These are phyloP conservation scores for Lipomyces kockii DNA, from an alignment of 805 yeast genomes.

Conservation along the genomic window DNA sequence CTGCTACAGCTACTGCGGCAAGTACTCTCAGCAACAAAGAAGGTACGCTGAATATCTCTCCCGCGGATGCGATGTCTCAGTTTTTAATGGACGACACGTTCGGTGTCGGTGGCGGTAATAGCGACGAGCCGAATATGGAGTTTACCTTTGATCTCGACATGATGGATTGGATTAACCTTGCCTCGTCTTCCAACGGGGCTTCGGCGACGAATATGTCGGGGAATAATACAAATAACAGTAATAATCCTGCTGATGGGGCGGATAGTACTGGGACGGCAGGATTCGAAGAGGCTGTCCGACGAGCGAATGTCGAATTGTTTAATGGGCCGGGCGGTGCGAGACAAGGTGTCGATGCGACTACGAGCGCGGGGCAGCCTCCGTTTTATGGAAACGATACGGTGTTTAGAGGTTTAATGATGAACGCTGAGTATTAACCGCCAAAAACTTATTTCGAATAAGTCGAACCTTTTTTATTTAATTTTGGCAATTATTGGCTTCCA, in stretches of 20 bases:
- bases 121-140: conserved; percentile 26
- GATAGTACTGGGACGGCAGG: conserved; percentile 1
- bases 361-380: conserved; percentile 4
- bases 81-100: conserved; percentile 36
- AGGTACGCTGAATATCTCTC: conserved; percentile 27
- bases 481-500: no score
- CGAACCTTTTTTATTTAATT: no score
- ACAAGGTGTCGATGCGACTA: conserved; percentile 22
- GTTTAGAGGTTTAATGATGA: conserved; percentile 36
- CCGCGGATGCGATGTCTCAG: conserved; percentile 38
- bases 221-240: conserved; percentile 2
- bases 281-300: conserved; percentile 30
- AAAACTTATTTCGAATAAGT: not conserved
- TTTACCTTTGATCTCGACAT: conserved; percentile 34
- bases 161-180: conserved; percentile 37
- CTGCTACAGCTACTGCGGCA: conserved; percentile 1
- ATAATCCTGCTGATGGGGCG: conserved; percentile 13
- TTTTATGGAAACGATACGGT: conserved; percentile 30
- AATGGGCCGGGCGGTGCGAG: conserved; percentile 36
- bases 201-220: not conserved
- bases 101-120: conserved; percentile 25
- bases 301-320: conserved; percentile 31
- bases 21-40: conserved; percentile 16
- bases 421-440: conserved; percentile 29
- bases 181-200: conserved; percentile 19